phyloP scores from a whole-genome alignment of 2,329 filamentous ascomycete genomes.

The Pleurostoma richardsiae region DNA sequence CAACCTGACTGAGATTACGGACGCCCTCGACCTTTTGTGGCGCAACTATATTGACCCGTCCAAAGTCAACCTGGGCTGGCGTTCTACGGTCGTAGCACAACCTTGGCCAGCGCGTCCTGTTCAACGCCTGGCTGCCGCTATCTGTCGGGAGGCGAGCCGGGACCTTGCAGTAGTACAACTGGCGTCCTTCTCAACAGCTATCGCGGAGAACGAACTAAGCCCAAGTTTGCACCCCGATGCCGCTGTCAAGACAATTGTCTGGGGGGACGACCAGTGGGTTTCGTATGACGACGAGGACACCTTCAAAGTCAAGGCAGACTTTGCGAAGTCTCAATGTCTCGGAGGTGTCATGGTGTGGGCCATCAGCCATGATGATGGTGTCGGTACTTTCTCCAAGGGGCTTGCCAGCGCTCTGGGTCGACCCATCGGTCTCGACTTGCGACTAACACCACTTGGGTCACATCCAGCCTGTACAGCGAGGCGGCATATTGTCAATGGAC shows the following conservation, averaged over 20 bases:
- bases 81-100: background rate
- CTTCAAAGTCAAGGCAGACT: slow-evolving; percentile 9
- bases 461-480: too few relatives aligned
- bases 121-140: background rate
- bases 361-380: slow-evolving; percentile 14
- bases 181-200: background rate
- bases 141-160: background rate
- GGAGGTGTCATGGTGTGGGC: slow-evolving; percentile 14
- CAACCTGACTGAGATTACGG: background rate
- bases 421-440: too few relatives aligned
- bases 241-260: background rate
- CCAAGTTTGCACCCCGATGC: background rate
- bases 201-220: background rate
- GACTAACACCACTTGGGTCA: too few relatives aligned
- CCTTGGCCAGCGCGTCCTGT: background rate
- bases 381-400: too few relatives aligned
- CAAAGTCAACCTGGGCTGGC: background rate
- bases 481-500: too few relatives aligned
- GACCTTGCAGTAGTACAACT: background rate
- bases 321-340: slow-evolving; percentile 10
- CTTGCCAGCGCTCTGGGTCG: too few relatives aligned
- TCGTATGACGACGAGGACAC: slow-evolving; percentile 1
- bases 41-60: background rate
- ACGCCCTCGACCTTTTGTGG: slow-evolving; percentile 3
- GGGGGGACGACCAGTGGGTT: background rate